phyloP scores from a whole-genome alignment of 331 rosid species.

The Malus hybrid region DNA sequence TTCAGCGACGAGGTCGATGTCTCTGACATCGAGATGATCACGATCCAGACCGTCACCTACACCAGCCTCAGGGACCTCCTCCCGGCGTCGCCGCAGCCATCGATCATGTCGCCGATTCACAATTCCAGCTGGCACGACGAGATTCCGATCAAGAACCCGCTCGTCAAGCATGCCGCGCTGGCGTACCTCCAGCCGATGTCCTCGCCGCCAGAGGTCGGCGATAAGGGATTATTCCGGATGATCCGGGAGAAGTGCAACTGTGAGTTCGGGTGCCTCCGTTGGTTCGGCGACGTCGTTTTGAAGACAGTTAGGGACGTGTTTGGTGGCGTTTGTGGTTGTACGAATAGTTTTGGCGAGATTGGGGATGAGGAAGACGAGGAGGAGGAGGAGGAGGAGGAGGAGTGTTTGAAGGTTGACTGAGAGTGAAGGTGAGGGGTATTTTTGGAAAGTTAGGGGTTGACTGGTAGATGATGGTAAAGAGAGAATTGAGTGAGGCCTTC shows the following conservation, averaged over 20 bases:
- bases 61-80: constrained; percentile 50
- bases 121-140: constrained; percentile 44
- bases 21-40: constrained; percentile 24
- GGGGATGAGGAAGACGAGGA: not conserved
- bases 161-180: constrained; percentile 50
- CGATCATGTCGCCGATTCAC: constrained; percentile 7
- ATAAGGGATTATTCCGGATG: constrained; percentile 1
- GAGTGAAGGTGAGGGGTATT: not conserved
- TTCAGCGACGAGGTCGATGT: not conserved
- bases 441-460: constrained; percentile 3
- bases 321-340: not conserved
- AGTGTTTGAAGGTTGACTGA: constrained; percentile 17
- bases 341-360: not conserved
- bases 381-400: not conserved
- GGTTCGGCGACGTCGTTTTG: constrained; percentile 17
- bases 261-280: constrained; percentile 15
- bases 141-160: constrained; percentile 47
- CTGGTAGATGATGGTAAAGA: constrained; percentile 6
- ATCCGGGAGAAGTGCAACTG: constrained; percentile 22
- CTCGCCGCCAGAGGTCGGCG: constrained; percentile 6
- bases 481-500: not conserved
- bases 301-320: not conserved
- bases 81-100: not conserved
- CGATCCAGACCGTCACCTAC: constrained; percentile 10
- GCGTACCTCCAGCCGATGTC: constrained; percentile 53